Conservation (phyloP, 1,284 basidiomycete species). For the Apiotrichum mycotoxinovorans region DNA sequence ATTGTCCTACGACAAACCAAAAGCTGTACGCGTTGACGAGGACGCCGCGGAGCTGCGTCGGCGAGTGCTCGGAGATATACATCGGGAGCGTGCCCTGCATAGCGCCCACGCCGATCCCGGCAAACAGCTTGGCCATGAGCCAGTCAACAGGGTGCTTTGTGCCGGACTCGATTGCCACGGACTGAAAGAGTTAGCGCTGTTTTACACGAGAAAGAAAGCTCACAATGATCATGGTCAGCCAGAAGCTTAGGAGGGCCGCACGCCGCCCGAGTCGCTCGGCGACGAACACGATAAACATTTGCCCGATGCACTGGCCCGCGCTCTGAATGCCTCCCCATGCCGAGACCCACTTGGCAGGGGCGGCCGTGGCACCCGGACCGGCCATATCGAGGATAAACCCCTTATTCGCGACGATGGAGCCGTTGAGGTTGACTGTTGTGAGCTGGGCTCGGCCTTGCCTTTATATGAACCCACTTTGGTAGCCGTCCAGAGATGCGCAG, state of each 20-base stretch:
- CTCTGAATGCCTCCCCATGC: slow-evolving; percentile 32
- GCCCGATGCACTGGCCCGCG: slow-evolving; percentile 28
- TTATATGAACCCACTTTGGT: not conserved
- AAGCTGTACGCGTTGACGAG: slow-evolving; percentile 28
- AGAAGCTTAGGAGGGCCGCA: slow-evolving; percentile 24
- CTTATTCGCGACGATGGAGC: slow-evolving; percentile 29
- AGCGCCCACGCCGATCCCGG: slow-evolving; percentile 28
- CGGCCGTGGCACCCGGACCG: slow-evolving; percentile 6
- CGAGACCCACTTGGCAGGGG: slow-evolving; percentile 22
- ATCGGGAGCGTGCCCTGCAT: slow-evolving; percentile 27
- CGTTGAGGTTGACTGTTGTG: slow-evolving; percentile 23
- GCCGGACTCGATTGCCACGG: slow-evolving; percentile 18
- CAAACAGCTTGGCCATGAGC: slow-evolving; percentile 28
- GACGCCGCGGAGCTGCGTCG: slow-evolving; percentile 27
- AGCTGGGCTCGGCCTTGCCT: not conserved
- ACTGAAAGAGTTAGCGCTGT: slow-evolving; percentile 1
- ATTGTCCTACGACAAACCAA: slow-evolving; percentile 23
- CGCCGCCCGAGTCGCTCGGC: slow-evolving; percentile 33
- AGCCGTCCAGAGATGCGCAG: slow-evolving; percentile 21
- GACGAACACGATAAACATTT: slow-evolving; percentile 21
- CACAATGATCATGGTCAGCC: slow-evolving; percentile 24
- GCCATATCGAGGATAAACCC: slow-evolving; percentile 28
- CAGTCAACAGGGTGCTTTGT: slow-evolving; percentile 23
- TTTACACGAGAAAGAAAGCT: not conserved
- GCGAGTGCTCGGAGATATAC: slow-evolving; percentile 26